phyloP scores from a whole-genome alignment of 129 eudicot species.

The Flaveria sonorensis region DNA sequence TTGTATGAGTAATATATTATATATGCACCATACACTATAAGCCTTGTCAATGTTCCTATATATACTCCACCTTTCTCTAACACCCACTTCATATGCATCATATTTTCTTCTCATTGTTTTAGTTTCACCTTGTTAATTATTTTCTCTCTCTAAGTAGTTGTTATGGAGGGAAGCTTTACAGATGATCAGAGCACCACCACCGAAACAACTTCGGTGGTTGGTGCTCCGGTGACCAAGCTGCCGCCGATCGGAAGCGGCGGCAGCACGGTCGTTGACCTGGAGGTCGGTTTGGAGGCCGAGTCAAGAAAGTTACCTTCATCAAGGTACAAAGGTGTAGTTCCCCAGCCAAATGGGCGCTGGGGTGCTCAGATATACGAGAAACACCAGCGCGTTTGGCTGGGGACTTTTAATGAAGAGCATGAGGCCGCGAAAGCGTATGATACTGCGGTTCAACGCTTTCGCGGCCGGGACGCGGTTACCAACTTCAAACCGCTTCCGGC shows the following conservation, averaged over 20 bases:
- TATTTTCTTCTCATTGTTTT: not conserved
- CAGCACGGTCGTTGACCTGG: conserved; percentile 59
- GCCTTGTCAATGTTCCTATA: conserved; percentile 44
- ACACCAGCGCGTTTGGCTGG: conserved; percentile 91
- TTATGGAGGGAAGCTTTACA: conserved; percentile 59
- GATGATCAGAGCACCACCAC: conserved; percentile 71
- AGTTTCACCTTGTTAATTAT: too few relatives aligned
- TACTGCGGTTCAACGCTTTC: conserved; percentile 79
- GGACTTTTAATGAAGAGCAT: conserved; percentile 76
- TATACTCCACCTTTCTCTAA: conserved; percentile 45
- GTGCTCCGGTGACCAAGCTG: conserved; percentile 39
- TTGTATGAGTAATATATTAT: not conserved
- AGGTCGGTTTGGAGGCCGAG: conserved; percentile 65
- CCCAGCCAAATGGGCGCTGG: conserved; percentile 96
- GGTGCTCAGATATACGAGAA: conserved; percentile 98
- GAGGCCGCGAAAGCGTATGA: conserved; percentile 93
- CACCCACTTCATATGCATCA: conserved; percentile 31
- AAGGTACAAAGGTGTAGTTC: conserved; percentile 82
- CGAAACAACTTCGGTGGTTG: conserved; percentile 43
- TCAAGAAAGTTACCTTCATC: conserved; percentile 82
- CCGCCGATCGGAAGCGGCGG: conserved; percentile 62
- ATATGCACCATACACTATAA: conserved; percentile 31
- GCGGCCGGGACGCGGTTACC: conserved; percentile 87
- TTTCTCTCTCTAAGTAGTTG: conserved; percentile 17
- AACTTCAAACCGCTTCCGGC: conserved; percentile 65